Evolutionary conservation across 371 early-diverging fungal genomes (phyloP).

Genomic region (Saksenaea vasiformis): DNA sequence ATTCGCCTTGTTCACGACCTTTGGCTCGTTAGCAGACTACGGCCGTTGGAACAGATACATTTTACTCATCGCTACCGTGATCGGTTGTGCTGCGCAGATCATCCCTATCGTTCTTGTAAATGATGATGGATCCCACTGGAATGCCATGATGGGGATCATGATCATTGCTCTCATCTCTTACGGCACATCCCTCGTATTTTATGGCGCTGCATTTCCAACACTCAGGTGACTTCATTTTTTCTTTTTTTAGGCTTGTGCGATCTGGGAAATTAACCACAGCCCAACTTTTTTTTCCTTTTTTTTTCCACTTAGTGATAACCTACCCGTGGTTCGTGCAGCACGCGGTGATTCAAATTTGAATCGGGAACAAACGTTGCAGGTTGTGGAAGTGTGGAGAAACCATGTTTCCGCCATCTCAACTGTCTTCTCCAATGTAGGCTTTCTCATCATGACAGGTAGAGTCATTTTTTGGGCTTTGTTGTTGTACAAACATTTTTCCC

Average conservation of each 20-base stretch:
- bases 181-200: conserved; percentile 52
- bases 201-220: conserved; percentile 51
- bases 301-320: conserved; percentile 40
- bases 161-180: conserved; percentile 44
- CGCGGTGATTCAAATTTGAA: conserved; percentile 31
- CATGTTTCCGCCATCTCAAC: conserved; percentile 56
- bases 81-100: conserved; percentile 47
- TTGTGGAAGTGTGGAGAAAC: conserved; percentile 47
- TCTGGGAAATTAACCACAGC: neutral
- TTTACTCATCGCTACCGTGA: conserved; percentile 37
- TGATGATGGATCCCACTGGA: conserved; percentile 47
- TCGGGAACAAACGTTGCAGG: conserved; percentile 20
- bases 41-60: conserved; percentile 50
- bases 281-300: no score
- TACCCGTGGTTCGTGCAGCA: conserved; percentile 48
- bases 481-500: neutral
- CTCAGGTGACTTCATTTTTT: conserved; percentile 27
- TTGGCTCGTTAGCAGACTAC: conserved; percentile 52
- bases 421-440: conserved; percentile 48
- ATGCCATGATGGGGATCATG: conserved; percentile 47
- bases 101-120: conserved; percentile 39
- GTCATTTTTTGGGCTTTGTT: neutral
- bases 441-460: conserved; percentile 42
- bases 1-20: conserved; percentile 47
- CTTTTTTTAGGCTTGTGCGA: neutral